Evolutionary conservation across 768 basidiomycete species (phyloP), one percentile per base, ranked within the genome.

Genomic region (Agaricus subrufescens): DNA sequence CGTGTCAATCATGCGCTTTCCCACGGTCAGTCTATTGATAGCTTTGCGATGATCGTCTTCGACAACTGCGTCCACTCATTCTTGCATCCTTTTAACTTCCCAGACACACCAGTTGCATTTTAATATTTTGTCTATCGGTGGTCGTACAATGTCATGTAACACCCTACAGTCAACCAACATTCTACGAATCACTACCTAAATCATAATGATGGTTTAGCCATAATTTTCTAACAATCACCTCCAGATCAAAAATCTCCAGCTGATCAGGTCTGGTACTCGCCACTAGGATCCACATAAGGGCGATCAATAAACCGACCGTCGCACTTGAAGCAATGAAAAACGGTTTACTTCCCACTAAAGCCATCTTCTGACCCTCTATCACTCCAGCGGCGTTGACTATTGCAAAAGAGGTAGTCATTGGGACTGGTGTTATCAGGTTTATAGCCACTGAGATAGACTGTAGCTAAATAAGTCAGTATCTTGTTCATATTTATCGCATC

Each of bases 211-310:
- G 19, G 19, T 19, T 19, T 19, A 19, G 19, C 19, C 19, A 19
- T 19, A 19, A 19, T 19, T 19, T 19, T 34, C 43, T 48, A 4
- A 42, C n/a, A 19, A 55, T 55, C 30, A 48, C 48, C 8, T 48
- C 46, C 54, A 55, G 43, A 10, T 55, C 54, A 23, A 55, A 55
- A 8, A 39, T 47, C 25, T 43, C 27, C 11, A 55, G 26, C 31
- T 43, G 38, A 48, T 55, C 54, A 12, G 12, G 46, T 14, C 15
- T 47, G 37, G 42, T 46, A n/a, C 48, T 11, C 39, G 19, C 15
- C 39, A 55, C 10, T 5, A 55, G 25, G 5, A 27, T 48, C 19
- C 8, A 5, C 38, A 48, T 14, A 15, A 55, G n/a, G 26, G 43
- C 38, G 3, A 48, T 12, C 46, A 55, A 4, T 3, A 55, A 9